phyloP scores from a whole-genome alignment of 2,329 filamentous ascomycete species.

The Rutstroemia sp. region DNA sequence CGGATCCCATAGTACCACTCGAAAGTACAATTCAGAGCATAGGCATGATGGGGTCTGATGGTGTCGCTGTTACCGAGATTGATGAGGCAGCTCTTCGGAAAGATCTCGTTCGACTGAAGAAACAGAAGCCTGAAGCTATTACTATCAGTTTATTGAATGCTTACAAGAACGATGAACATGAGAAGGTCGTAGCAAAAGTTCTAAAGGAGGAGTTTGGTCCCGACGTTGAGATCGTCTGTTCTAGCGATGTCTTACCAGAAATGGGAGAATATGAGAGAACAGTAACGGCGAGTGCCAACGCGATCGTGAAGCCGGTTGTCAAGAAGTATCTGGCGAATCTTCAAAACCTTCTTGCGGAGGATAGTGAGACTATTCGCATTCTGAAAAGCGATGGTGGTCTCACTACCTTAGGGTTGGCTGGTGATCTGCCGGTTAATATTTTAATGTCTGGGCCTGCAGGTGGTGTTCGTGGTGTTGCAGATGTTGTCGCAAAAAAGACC shows the following conservation, averaged over 20 bases:
- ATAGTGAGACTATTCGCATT: slow-evolving; percentile 3
- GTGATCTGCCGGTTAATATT: background rate
- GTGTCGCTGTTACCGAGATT: background rate
- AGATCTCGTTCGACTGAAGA: background rate
- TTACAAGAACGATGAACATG: slow-evolving; percentile 1
- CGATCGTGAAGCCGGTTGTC: background rate
- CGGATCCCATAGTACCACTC: background rate
- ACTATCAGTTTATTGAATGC: background rate
- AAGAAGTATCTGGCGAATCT: slow-evolving; percentile 1
- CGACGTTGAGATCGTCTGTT: slow-evolving; percentile 1
- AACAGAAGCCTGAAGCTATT: background rate
- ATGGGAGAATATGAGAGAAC: slow-evolving; percentile 3
- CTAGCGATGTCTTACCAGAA: background rate
- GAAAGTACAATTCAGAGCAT: background rate
- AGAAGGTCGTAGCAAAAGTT: background rate
- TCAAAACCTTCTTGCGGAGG: background rate
- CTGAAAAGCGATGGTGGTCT: slow-evolving; percentile 7
- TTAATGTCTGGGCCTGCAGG: slow-evolving; percentile 1
- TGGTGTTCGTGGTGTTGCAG: background rate
- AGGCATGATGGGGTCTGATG: background rate
- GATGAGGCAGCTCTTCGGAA: background rate
- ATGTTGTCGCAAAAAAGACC: background rate
- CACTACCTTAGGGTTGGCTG: background rate
- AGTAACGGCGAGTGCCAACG: background rate
- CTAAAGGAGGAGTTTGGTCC: background rate